These are phyloP conservation scores for Solanum dulcamara DNA, from an alignment of 257 asterid species.

Conservation along the genomic window DNA sequence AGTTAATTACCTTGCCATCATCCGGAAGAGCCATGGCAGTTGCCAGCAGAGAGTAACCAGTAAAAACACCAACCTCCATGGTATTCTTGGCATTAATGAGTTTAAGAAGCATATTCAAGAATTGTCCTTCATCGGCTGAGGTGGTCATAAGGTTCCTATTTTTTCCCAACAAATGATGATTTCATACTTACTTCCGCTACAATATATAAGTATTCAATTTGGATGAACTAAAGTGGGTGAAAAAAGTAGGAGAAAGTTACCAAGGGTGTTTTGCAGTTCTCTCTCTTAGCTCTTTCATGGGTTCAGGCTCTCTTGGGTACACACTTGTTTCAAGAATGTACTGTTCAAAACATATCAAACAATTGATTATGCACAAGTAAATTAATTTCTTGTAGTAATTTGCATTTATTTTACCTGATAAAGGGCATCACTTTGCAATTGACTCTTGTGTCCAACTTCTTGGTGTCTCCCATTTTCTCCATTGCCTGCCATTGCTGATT, in stretches of 20 bases:
- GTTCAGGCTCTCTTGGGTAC: constrained; percentile 37
- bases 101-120: constrained; percentile 38
- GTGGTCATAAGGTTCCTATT: neutral
- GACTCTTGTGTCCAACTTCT: constrained; percentile 4
- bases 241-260: neutral
- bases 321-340: constrained; percentile 36
- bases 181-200: neutral
- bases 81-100: constrained; percentile 43
- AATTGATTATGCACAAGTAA: neutral
- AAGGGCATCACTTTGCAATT: constrained; percentile 5
- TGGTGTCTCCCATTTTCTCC: constrained; percentile 3
- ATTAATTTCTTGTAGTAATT: neutral
- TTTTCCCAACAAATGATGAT: neutral
- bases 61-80: constrained; percentile 40
- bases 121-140: constrained; percentile 9
- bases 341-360: constrained; percentile 5
- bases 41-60: constrained; percentile 47
- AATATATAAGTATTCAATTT: neutral
- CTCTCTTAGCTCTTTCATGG: constrained; percentile 25
- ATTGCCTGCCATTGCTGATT: neutral
- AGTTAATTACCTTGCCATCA: constrained; percentile 28
- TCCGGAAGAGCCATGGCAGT: constrained; percentile 51
- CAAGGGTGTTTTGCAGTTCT: constrained; percentile 15
- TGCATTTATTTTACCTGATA: constrained; percentile 5
- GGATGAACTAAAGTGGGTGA: neutral